Evolutionary conservation across 345 rosid species (phyloP).

Genomic region (Linum tenue): DNA sequence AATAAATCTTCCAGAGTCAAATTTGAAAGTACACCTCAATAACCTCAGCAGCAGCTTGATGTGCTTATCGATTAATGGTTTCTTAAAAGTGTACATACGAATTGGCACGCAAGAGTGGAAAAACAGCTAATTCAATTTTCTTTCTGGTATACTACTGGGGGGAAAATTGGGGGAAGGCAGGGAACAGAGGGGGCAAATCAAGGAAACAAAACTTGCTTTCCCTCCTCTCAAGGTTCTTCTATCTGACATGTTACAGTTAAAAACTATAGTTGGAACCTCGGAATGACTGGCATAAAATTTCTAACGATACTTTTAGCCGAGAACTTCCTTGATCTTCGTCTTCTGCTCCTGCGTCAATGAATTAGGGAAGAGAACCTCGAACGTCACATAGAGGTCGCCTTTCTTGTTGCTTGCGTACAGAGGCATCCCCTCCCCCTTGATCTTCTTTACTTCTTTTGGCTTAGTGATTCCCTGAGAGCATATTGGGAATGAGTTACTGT

Average conservation of each 20-base stretch:
- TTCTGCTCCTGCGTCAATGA: slow-evolving; percentile 78
- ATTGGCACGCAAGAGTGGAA: no score
- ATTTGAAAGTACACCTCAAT: no score
- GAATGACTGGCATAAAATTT: background rate
- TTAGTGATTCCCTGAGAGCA: slow-evolving; percentile 71
- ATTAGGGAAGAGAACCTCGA: slow-evolving; percentile 83
- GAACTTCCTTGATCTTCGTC: slow-evolving; percentile 58
- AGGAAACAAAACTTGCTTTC: background rate
- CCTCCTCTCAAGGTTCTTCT: background rate
- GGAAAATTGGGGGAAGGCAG: no score
- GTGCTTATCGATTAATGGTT: no score
- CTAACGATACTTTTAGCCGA: slow-evolving; percentile 33
- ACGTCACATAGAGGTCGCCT: slow-evolving; percentile 76
- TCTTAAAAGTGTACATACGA: no score
- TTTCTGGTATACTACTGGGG: no score
- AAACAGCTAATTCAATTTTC: no score
- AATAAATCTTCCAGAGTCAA: no score
- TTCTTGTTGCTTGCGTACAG: slow-evolving; percentile 74
- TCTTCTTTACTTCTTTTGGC: slow-evolving; percentile 83
- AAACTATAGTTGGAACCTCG: background rate
- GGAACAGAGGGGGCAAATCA: background rate
- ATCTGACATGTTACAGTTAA: slow-evolving; percentile 1
- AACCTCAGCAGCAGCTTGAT: no score
- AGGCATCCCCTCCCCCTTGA: slow-evolving; percentile 98
- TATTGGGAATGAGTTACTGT: background rate